A percentile compares a stretch with the other conserved stretches of the same genome.
These are phyloP conservation scores for Penicillium thymicola DNA, from an alignment of 2,329 filamentous ascomycete species.

Conservation along the genomic window DNA sequence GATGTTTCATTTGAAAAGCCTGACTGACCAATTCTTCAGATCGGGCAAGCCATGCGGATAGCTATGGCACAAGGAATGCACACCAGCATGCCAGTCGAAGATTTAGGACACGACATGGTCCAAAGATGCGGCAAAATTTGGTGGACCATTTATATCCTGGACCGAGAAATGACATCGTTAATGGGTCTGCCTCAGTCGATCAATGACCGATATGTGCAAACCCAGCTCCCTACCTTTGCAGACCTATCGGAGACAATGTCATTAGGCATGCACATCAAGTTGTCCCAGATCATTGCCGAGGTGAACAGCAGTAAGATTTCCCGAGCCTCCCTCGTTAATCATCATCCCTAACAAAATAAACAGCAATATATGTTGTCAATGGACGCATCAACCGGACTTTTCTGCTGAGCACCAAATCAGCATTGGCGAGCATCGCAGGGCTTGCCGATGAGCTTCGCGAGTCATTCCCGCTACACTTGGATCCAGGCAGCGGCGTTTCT, in stretches of 20 bases:
- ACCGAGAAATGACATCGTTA: slow-evolving; percentile 53
- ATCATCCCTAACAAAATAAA: background rate
- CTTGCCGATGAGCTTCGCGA: slow-evolving; percentile 41
- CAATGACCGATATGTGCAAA: slow-evolving; percentile 51
- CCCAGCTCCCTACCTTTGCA: slow-evolving; percentile 45
- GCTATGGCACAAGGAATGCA: slow-evolving; percentile 53
- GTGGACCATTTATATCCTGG: slow-evolving; percentile 57
- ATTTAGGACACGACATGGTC: slow-evolving; percentile 45
- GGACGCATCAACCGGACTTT: slow-evolving; percentile 37
- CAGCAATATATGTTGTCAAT: slow-evolving; percentile 45
- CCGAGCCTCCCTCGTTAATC: too few species aligned
- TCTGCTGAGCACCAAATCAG: slow-evolving; percentile 40
- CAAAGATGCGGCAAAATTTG: slow-evolving; percentile 52
- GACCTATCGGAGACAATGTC: slow-evolving; percentile 40
- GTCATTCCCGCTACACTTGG: slow-evolving; percentile 38
- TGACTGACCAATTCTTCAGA: slow-evolving; percentile 41
- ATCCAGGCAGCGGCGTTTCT: slow-evolving; percentile 42
- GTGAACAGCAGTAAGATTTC: slow-evolving; percentile 44
- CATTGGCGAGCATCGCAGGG: slow-evolving; percentile 39
- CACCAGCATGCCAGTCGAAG: slow-evolving; percentile 49
- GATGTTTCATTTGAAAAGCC: slow-evolving; percentile 44
- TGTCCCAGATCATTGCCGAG: slow-evolving; percentile 45
- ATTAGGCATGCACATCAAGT: slow-evolving; percentile 47
- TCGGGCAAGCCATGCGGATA: slow-evolving; percentile 55
- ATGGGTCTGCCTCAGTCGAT: slow-evolving; percentile 54